Conservation (phyloP, 2,329 filamentous ascomycete species). For the Ophiostoma himal-ulmi region DNA sequence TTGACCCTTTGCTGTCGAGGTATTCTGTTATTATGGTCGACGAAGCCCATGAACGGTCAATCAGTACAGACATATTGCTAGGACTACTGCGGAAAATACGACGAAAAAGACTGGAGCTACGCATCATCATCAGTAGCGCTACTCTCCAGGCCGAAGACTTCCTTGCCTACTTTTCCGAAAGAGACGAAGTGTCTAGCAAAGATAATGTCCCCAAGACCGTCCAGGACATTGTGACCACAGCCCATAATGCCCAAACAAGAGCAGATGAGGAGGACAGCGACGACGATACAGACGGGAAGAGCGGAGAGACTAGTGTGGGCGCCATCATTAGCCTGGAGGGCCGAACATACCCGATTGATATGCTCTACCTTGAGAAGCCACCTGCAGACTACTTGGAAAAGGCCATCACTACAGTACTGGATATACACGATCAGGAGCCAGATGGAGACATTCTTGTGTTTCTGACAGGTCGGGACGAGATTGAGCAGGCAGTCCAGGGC, state of each 20-base stretch:
- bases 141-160: conserved; percentile 88
- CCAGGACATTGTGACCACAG: background rate
- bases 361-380: conserved; percentile 71
- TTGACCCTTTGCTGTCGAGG: conserved; percentile 81
- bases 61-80: conserved; percentile 86
- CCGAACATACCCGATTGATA: conserved; percentile 80
- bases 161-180: conserved; percentile 63
- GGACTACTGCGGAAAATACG: conserved; percentile 87
- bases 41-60: conserved; percentile 88
- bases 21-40: conserved; percentile 98
- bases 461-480: conserved; percentile 87
- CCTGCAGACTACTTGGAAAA: conserved; percentile 82
- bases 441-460: conserved; percentile 89
- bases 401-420: conserved; percentile 74
- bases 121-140: conserved; percentile 87
- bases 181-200: conserved; percentile 33
- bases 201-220: conserved; percentile 24
- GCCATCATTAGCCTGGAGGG: conserved; percentile 81
- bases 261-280: conserved; percentile 15
- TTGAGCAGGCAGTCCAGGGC: conserved; percentile 73
- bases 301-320: conserved; percentile 35
- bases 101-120: conserved; percentile 70
- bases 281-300: conserved; percentile 30
- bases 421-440: conserved; percentile 75
- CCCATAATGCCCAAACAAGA: conserved; percentile 5